phyloP scores from a whole-genome alignment of 2,329 filamentous ascomycete genomes.

The Colletotrichum lupini region DNA sequence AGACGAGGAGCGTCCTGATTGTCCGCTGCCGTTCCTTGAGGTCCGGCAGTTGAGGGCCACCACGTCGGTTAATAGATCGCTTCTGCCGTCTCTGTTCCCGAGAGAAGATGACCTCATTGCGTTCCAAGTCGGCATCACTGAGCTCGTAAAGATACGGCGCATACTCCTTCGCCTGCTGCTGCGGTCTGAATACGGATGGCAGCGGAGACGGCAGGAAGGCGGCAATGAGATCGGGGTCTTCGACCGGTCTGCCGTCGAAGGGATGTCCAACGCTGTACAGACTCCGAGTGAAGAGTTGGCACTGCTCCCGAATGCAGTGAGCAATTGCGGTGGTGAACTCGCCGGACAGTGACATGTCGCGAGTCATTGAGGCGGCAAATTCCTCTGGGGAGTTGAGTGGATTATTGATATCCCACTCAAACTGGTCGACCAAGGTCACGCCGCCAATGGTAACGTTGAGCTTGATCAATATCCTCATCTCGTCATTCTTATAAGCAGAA shows the following conservation, averaged over 20 bases:
- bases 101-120: conserved; percentile 91
- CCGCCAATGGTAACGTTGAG: conserved; percentile 97
- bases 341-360: conserved; percentile 89
- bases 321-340: conserved; percentile 98
- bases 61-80: conserved; percentile 91
- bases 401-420: conserved; percentile 99
- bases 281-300: conserved; percentile 92
- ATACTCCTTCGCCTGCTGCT: conserved; percentile 93
- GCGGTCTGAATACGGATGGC: conserved; percentile 84
- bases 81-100: conserved; percentile 95
- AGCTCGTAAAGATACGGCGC: conserved; percentile 94
- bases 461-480: conserved; percentile 96
- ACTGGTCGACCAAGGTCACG: conserved; percentile 94
- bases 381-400: conserved; percentile 93
- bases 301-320: conserved; percentile 96
- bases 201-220: conserved; percentile 90
- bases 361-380: conserved; percentile 89
- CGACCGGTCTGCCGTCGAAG: conserved; percentile 92
- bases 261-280: conserved; percentile 93
- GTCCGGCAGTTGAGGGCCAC: conserved; percentile 93
- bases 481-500: conserved; percentile 96
- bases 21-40: conserved; percentile 94
- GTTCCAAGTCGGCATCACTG: conserved; percentile 88
- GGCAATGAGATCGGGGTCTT: conserved; percentile 88
- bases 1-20: conserved; percentile 91